Evolutionary conservation across 1,139 yeast genomes (phyloP), one percentile per base, ranked within the genome.

Genomic region (Candida gigantensis): DNA sequence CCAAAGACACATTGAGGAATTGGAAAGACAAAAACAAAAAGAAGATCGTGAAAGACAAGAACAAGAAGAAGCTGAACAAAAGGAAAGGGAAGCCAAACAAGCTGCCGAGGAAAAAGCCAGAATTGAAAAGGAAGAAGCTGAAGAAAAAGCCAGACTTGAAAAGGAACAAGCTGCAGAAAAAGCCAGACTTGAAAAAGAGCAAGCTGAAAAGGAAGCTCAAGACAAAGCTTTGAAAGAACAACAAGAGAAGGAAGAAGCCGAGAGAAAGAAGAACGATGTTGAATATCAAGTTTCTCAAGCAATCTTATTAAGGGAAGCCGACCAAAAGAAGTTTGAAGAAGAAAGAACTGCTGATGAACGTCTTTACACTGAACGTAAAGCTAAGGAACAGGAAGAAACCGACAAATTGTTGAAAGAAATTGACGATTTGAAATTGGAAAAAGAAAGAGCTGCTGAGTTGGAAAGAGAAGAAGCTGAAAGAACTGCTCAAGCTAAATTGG

Each of bases 1-100:
- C 36, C 61, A 64, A 45, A 65, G 61, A 47, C 51, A 67, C 24
- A 65, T 72, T 47, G 77, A 68, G 41, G 79, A 74, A 48, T 60
- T 74, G 39, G 77, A 72, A 44, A 62, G 61, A 46, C 44, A 53
- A 50, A 60, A 70, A 49, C 40, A 60, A 32, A 64, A 57, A 40
- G 58, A 63, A 49, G 65, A 64, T 46, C 60, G 55, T 31, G 71
- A 60, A 42, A 58, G 59, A 35, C 49, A 49, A 41, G 53, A 55
- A 41, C 47, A 46, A 37, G 54, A 60, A 36, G 65, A 67, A 42
- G 61, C 58, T 41, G 62, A 57, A 35, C 60, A 52, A 36, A 55
- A 58, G 42, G 60, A 67, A 46, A 60, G 65, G 46, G 45, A 49
- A 25, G 51, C 37, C 2, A 56, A 56, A 35, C 65, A 65, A 25